Evolutionary conservation across 2,329 filamentous ascomycete species (phyloP).

Genomic region (Aspergillus novofumigatus): DNA sequence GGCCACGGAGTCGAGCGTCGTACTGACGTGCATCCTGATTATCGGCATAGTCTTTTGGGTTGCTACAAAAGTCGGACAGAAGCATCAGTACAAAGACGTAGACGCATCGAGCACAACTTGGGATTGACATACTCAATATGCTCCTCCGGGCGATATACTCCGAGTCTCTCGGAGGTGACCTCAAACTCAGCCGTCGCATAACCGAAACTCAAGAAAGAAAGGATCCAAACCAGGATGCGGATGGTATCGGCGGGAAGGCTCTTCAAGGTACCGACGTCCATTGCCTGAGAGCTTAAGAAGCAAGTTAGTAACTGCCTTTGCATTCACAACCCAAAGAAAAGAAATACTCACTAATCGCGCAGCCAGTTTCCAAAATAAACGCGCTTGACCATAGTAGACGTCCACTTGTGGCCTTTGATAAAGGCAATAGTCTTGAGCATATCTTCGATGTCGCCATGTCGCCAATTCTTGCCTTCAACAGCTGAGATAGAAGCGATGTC

Average conservation of each 20-base stretch:
- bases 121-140: constrained; percentile 42
- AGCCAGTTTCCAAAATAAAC: constrained; percentile 87
- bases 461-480: constrained; percentile 50
- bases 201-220: constrained; percentile 76
- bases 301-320: background rate
- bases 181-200: constrained; percentile 86
- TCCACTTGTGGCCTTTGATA: constrained; percentile 80
- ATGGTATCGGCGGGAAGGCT: constrained; percentile 74
- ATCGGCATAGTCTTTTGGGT: constrained; percentile 82
- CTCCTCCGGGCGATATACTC: constrained; percentile 72
- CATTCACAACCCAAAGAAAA: background rate
- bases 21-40: constrained; percentile 73
- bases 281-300: constrained; percentile 60
- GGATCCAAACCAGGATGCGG: constrained; percentile 73
- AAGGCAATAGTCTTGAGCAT: constrained; percentile 74
- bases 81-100: background rate
- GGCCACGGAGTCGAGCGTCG: constrained; percentile 76
- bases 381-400: constrained; percentile 69
- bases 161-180: constrained; percentile 73
- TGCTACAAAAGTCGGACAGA: constrained; percentile 53
- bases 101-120: background rate
- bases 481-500: constrained; percentile 49
- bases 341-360: constrained; percentile 61
- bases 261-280: constrained; percentile 76
- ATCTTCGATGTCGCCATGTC: constrained; percentile 69